These are phyloP conservation scores for Pleurotus platypus DNA, from an alignment of 768 basidiomycete genomes.

Conservation along the genomic window DNA sequence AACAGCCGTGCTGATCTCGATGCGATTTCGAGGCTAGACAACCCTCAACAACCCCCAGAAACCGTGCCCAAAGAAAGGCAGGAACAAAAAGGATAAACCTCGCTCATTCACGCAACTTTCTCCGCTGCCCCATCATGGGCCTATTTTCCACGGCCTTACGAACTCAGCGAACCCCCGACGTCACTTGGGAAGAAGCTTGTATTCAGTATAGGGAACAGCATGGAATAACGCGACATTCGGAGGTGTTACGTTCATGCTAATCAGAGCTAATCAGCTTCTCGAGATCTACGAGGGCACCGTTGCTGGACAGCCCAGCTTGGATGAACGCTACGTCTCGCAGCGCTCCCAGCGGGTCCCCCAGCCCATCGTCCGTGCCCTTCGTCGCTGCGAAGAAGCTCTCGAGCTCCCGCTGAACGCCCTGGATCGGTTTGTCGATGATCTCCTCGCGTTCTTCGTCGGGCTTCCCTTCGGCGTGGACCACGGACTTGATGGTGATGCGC, in stretches of 20 bases:
- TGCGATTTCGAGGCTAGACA: no score
- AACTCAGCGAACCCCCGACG: background rate
- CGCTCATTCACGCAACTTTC: no score
- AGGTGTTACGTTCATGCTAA: background rate
- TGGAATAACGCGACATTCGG: background rate
- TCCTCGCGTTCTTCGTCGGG: constrained; percentile 46
- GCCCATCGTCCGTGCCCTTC: constrained; percentile 38
- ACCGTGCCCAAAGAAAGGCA: no score
- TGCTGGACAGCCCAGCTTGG: constrained; percentile 69
- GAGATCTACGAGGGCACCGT: constrained; percentile 59
- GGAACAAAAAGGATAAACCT: no score
- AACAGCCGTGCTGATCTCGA: no score
- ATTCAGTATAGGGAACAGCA: no score
- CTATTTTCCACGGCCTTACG: background rate
- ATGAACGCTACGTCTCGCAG: constrained; percentile 78
- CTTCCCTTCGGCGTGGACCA: constrained; percentile 30
- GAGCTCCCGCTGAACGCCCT: constrained; percentile 57
- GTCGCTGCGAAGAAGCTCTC: constrained; percentile 56
- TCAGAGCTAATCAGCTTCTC: constrained; percentile 26
- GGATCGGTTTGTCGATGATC: constrained; percentile 41
- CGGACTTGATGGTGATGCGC: constrained; percentile 36
- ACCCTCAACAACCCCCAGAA: no score
- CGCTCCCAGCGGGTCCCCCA: constrained; percentile 61
- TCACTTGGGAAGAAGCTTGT: background rate
- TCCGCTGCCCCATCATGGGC: no score